phyloP scores from a whole-genome alignment of 768 basidiomycete genomes.

The Pulveroboletus sp. region DNA sequence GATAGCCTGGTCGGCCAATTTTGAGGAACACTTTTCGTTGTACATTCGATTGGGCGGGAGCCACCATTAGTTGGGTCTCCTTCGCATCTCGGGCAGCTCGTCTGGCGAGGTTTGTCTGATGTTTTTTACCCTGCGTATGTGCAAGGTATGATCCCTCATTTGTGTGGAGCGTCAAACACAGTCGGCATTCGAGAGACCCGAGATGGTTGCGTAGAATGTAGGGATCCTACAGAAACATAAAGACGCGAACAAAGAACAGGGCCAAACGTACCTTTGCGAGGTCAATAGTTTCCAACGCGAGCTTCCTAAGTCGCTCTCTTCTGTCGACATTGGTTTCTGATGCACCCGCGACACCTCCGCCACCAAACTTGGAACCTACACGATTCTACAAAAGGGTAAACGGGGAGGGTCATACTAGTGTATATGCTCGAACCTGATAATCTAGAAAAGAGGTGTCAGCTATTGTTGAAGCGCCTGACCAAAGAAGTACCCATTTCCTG shows the following conservation, averaged over 20 bases:
- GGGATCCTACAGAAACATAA: constrained; percentile 64
- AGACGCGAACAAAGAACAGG: background rate
- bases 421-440: constrained; percentile 55
- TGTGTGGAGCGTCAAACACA: constrained; percentile 97
- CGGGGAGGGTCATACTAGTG: background rate
- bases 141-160: constrained; percentile 99
- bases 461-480: background rate
- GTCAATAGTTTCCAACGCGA: constrained; percentile 96
- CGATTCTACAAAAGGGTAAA: constrained; percentile 63
- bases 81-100: constrained; percentile 97
- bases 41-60: constrained; percentile 73
- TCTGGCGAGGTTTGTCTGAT: constrained; percentile 96
- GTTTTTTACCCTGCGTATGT: constrained; percentile 99
- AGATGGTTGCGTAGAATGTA: constrained; percentile 99
- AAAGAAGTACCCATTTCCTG: constrained; percentile 30
- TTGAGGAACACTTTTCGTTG: constrained; percentile 95
- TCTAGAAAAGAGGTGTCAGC: constrained; percentile 39
- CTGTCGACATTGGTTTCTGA: constrained; percentile 95
- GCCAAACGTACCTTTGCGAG: constrained; percentile 75
- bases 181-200: constrained; percentile 96
- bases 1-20: constrained; percentile 93
- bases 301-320: constrained; percentile 89
- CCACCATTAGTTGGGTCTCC: constrained; percentile 87
- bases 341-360: constrained; percentile 93
- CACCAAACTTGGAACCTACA: constrained; percentile 93